Percentiles rank a stretch among this genome's conserved stretches.
Conservation (phyloP, 2,329 filamentous ascomycete genomes). For the Beauveria sp. region DNA sequence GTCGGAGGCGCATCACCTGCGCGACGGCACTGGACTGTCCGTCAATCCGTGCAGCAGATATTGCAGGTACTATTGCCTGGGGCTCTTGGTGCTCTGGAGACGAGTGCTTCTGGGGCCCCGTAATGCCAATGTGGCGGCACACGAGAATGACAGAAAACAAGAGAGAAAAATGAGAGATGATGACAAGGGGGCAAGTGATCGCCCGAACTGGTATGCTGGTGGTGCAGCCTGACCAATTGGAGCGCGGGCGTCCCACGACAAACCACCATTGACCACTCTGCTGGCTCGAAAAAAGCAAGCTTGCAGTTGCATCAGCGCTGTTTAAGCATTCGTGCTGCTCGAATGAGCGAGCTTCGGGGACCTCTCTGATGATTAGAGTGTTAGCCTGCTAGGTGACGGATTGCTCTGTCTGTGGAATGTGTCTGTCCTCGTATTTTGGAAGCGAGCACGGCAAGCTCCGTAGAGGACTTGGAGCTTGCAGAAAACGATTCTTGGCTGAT, state of each 20-base stretch:
- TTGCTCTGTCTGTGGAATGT: background rate
- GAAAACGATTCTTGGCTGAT: background rate
- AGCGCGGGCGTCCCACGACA: background rate
- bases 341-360: background rate
- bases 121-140: conserved; percentile 2
- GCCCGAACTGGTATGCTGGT: conserved; percentile 15
- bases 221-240: conserved; percentile 8
- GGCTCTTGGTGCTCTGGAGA: background rate
- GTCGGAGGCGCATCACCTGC: background rate
- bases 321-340: background rate
- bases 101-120: background rate
- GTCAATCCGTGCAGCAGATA: background rate
- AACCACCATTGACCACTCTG: conserved; percentile 1
- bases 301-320: background rate
- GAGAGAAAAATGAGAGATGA: conserved; percentile 16
- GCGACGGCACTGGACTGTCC: background rate
- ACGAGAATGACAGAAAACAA: conserved; percentile 2
- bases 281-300: conserved; percentile 6
- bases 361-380: background rate
- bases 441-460: background rate
- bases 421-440: background rate
- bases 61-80: background rate
- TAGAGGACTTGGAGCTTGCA: background rate
- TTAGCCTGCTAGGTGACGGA: background rate
- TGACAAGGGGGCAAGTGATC: conserved; percentile 13